Conservation (phyloP, 1,284 basidiomycete genomes). For the Ustilago shanxiensis region DNA sequence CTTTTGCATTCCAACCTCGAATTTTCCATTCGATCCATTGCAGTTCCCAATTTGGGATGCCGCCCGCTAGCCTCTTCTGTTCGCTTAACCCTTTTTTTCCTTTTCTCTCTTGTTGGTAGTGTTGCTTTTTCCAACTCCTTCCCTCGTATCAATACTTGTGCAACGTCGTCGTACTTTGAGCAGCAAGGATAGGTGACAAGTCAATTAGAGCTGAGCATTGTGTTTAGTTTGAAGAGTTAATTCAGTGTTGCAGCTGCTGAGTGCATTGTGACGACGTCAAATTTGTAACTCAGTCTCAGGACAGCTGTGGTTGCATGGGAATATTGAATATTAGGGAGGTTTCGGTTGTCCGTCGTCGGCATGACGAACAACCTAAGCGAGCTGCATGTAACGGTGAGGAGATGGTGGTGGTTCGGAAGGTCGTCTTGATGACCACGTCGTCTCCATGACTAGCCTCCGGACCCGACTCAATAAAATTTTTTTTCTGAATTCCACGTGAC, state of each 20-base stretch:
- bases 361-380: no score
- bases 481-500: no score
- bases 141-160: background rate
- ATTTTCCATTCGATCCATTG: background rate
- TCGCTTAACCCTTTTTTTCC: background rate
- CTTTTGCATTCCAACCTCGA: conserved; percentile 1
- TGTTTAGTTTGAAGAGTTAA: no score
- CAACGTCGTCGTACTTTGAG: background rate
- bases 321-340: background rate
- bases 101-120: background rate
- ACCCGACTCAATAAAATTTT: no score
- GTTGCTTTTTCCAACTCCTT: background rate
- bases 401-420: no score
- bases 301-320: conserved; percentile 1
- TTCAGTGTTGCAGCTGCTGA: no score
- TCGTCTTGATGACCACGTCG: no score
- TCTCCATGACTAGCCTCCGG: no score
- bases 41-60: background rate
- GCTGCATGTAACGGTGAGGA: no score
- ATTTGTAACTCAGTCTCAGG: background rate
- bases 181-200: background rate
- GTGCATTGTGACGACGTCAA: background rate
- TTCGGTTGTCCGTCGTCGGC: no score
- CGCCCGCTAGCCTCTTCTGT: background rate
- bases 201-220: no score